These are phyloP conservation scores for Trapa incisa DNA, from an alignment of 345 rosid genomes.

Conservation along the genomic window DNA sequence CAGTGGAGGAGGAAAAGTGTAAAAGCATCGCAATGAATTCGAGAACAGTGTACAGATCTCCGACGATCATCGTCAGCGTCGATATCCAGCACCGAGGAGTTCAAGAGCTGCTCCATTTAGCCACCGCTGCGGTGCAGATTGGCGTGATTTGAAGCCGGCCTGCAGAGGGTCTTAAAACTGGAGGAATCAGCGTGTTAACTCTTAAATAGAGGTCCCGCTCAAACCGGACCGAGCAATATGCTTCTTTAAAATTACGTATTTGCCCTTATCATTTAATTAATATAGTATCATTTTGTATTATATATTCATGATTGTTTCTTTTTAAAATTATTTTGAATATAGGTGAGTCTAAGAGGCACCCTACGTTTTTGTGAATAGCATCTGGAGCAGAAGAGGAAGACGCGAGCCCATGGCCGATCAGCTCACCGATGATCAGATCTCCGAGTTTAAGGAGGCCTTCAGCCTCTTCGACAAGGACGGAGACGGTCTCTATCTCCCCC, in stretches of 20 bases:
- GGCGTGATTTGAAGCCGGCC: not conserved
- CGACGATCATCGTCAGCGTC: conserved; percentile 30
- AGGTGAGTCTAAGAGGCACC: not conserved
- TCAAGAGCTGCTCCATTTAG: conserved; percentile 30
- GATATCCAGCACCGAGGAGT: conserved; percentile 27
- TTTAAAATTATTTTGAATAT: not conserved
- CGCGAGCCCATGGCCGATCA: conserved; percentile 20
- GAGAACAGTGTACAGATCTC: not conserved
- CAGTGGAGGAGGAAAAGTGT: not conserved
- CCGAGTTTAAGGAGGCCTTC: conserved; percentile 33
- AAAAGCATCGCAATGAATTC: not conserved
- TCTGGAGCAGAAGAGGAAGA: not conserved
- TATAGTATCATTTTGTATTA: no score
- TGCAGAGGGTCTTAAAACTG: not conserved
- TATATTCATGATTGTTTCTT: not conserved
- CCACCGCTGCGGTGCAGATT: not conserved
- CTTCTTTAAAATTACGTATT: no score
- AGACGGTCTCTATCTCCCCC: conserved; percentile 20
- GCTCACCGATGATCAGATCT: conserved; percentile 29
- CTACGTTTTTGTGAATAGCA: not conserved
- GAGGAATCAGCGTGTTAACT: not conserved
- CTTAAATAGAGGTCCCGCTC: no score
- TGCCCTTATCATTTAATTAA: no score
- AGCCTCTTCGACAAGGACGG: conserved; percentile 35
- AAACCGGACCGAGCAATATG: no score